Base-by-base conservation (phyloP, 495 filamentous ascomycete species). In the Stereocaulon alpinum region DNA sequence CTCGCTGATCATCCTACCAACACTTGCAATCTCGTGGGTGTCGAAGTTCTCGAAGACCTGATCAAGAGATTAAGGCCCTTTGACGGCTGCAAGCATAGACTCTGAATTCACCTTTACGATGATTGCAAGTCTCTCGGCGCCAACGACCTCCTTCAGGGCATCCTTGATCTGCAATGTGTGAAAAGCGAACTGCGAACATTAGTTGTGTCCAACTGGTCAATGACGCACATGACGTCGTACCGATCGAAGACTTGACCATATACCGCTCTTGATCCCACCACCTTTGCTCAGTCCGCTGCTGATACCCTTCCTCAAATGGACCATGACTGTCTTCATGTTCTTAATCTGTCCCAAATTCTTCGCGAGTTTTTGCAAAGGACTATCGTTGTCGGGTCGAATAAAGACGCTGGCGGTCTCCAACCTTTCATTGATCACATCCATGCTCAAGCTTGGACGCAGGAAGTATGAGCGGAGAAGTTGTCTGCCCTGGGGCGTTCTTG, bases 401-500 rank as follows among this genome's bases (percentile, higher is more conserved):
- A 97, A 80, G 1, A 85, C 73, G 6, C 75, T 71, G 56, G 93
- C 83, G 6, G 86, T 82, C 22, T 80, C 73, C 45, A 94, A 84
- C 30, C 93, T 82, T 65, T 91, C 79, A n/a, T 77, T 73, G 59
- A 97, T 92, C 5, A 86, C 63, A 17, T 72, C 69, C 3, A 88
- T 64, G 55, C 90, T 77, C 34, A 83, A 74, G 49, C 79, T 94
- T 37, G 93, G 93, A 0, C 87, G 84, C 34, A 96, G 77, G 62
- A 98, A 95, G 63, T 88, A 87, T 65, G 90, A 86, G 22, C 88
- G 84, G 4, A 98, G 77, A 50, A 80, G 81, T 27, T 74, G 69
- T 64, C 85, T 89, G 2, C 94, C 93, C 64, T 96, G 88, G 6
- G 89, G 83, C 2, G 89, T 95, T 37, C 79, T 81, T 44, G 94